Evolutionary conservation across 176 grass and related monocot species (phyloP), one percentile per base, ranked within the genome.

Genomic region (Carex pumila): DNA sequence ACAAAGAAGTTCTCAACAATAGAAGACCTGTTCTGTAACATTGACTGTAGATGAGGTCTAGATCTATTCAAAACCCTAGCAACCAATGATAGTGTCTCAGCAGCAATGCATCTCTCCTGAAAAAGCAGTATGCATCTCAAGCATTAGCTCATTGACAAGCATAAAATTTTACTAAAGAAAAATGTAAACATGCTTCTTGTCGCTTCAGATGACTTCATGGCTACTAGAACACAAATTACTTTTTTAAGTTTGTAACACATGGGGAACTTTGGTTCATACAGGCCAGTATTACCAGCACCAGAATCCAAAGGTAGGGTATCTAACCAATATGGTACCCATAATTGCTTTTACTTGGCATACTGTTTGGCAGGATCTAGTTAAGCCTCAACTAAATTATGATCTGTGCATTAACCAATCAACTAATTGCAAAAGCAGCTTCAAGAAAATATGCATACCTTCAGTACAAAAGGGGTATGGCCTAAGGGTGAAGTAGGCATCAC

Each of bases 81-180:
- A 88, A 99, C 88, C 81, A 99, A 86, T 77, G 79, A 99, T 87
- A 95, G 18, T 86, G 96, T 99, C 91, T 94, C 96, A 19, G 90
- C 89, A 86, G 88, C 93, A 86, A 93, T 85, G 41, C 96, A 99
- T 81, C 93, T 90, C 89, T 99, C 96, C 96, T 99, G 89, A 55
- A 78, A 77, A 77, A 77, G 73, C 4, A 78, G 50, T 14, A 78
- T 32, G 29, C 22, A 36, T 77, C 13, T 17, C 47, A 77, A 10
- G 13, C 2, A 34, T 57, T 78, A 78, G 52, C 53, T 30, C 73
- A 31, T 34, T 78, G 73, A 34, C 25, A 76, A 55, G 2, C 25
- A 78, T 34, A 31, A 30, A 57, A 36, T 56, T 36, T 34, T 78
- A 45, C 37, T 34, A 18, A 32, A 7, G 52, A 1, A 57, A 57